Evolutionary conservation across 805 yeast species (phyloP).

Genomic region (Saccharomycopsis fodiens): DNA sequence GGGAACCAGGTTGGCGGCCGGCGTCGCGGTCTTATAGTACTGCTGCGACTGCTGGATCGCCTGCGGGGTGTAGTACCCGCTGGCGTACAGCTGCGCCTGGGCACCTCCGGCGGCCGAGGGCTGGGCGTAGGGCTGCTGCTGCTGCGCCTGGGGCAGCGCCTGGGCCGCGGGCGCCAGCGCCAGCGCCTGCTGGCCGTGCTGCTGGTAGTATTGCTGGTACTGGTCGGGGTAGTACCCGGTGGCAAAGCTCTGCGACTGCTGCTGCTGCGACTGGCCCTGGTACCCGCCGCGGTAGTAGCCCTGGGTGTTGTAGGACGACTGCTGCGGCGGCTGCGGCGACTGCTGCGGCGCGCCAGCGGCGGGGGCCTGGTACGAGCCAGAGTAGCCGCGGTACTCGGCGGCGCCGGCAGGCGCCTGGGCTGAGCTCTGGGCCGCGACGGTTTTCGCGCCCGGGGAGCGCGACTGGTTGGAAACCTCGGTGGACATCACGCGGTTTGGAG

Average conservation of each 20-base stretch:
- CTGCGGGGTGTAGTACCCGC: constrained; percentile 11
- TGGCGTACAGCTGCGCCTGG: constrained; percentile 10
- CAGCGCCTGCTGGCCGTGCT: constrained; percentile 20
- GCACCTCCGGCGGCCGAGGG: constrained; percentile 5
- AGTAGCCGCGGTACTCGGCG: background rate
- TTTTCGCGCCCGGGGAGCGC: background rate
- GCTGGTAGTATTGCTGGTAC: constrained; percentile 20
- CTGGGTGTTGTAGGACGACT: constrained; percentile 6
- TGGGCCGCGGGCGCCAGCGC: constrained; percentile 12
- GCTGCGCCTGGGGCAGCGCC: constrained; percentile 17
- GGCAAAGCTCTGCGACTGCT: background rate
- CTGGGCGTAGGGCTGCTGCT: constrained; percentile 16
- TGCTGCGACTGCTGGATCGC: constrained; percentile 18
- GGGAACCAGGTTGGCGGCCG: constrained; percentile 15
- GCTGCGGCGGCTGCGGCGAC: constrained; percentile 18
- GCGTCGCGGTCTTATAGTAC: constrained; percentile 16
- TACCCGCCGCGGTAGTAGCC: background rate
- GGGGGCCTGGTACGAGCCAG: background rate
- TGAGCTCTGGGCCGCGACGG: background rate
- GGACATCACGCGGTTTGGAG: background rate
- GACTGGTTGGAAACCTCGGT: background rate
- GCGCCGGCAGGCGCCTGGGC: background rate
- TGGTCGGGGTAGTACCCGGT: constrained; percentile 11
- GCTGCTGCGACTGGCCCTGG: constrained; percentile 4
- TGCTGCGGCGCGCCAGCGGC: background rate